Evolutionary conservation across 345 rosid species (phyloP), one percentile per base, ranked within the genome.

Genomic region (Syzygium aqueum): DNA sequence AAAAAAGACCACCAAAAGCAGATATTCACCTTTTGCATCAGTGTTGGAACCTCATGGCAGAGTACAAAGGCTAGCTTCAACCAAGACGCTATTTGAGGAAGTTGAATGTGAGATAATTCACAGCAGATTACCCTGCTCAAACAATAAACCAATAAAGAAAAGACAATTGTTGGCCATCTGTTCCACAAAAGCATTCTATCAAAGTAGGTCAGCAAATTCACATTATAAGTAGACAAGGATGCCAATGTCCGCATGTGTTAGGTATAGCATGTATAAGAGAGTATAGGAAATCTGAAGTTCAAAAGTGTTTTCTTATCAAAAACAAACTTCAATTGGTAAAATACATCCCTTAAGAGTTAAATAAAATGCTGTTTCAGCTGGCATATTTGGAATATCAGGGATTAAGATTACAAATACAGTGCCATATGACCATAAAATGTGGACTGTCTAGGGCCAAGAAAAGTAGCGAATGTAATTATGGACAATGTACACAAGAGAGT

Each of bases 51-150:
- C 89, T 96, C 98, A 86, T 94, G 92, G 89, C 96, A 92, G 86
- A 92, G 96, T 59, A 95, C 93, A 92, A 95, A 97, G 88, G 99
- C 98, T 82, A 94, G 87, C 92, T 67, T 93, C 92, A 97, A 89
- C 95, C 95, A 95, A 77, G 93, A 90, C n/a, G 91, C 93, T 89
- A 92, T 88, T 87, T 92, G 92, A 80, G 90, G 88, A 56, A 94
- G 89, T 87, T 92, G 93, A 90, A 95, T 86, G 11, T 88, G 85
- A 88, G 92, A 91, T 49, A 97, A 87, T 90, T 90, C 91, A 89
- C 99, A 95, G 92, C 97, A 97, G 53, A 50, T 53, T 43, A 73
- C 89, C 96, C 99, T 96, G 94, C 77, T 59, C 88, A 91, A 90
- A 57, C 86, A 86, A 49, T 23, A 51, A 88, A 82, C 61, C 85